phyloP scores from a whole-genome alignment of 2,329 filamentous ascomycete genomes.

The Aurifilum marmelostoma region DNA sequence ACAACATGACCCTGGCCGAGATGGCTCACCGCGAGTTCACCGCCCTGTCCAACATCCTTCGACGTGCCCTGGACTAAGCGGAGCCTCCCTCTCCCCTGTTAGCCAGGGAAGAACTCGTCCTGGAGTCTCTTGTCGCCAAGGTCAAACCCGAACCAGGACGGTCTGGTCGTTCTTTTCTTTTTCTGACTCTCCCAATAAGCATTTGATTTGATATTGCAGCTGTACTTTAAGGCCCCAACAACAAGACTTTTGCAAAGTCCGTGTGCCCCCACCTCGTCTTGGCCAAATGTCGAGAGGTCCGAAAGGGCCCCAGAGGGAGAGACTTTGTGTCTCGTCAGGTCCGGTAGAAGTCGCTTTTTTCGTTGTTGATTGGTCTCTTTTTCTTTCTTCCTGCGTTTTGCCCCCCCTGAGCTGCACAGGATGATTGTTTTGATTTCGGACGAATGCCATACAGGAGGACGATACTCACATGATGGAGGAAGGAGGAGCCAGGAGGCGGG shows the following conservation, averaged over 20 bases:
- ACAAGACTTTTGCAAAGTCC: background rate
- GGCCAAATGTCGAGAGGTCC: background rate
- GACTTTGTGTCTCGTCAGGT: background rate
- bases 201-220: background rate
- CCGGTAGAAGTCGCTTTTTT: background rate
- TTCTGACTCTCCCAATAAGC: background rate
- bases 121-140: background rate
- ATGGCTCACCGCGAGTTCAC: conserved; percentile 51
- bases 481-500: background rate
- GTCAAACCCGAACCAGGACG: background rate
- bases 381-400: background rate
- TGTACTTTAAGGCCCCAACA: background rate
- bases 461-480: background rate
- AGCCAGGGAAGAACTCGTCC: background rate
- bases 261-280: background rate
- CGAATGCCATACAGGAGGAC: background rate
- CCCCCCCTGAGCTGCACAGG: conserved; percentile 5
- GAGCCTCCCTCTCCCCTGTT: too few species aligned
- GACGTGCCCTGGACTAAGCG: conserved; percentile 39
- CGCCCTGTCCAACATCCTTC: conserved; percentile 54
- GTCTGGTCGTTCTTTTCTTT: background rate
- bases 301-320: background rate
- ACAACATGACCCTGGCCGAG: conserved; percentile 52
- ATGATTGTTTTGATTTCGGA: conserved; percentile 22
- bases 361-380: background rate